These are phyloP conservation scores for Verticillium zaregamsianum DNA, from an alignment of 2,329 filamentous ascomycete genomes.

Conservation along the genomic window DNA sequence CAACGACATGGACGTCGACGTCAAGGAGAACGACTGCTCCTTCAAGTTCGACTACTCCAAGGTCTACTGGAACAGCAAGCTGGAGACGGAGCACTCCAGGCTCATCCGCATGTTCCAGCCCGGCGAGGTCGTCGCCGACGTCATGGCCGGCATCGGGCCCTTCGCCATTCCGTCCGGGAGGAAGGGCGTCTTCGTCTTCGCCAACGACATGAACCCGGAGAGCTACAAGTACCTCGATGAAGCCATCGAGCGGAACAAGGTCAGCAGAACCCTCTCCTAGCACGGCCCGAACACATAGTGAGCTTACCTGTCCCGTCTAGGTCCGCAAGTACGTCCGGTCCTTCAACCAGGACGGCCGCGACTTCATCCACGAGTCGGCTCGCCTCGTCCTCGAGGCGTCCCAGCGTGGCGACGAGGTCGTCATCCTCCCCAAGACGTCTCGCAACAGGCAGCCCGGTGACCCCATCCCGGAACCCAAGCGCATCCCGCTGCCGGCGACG, in stretches of 20 bases:
- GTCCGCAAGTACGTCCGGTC: slow-evolving; percentile 67
- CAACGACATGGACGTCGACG: slow-evolving; percentile 77
- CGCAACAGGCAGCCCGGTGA: slow-evolving; percentile 28
- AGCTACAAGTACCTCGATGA: slow-evolving; percentile 69
- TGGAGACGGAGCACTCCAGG: slow-evolving; percentile 84
- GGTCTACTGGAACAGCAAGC: slow-evolving; percentile 95
- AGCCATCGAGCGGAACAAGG: slow-evolving; percentile 76
- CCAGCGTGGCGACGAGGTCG: slow-evolving; percentile 46
- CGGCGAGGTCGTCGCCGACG: slow-evolving; percentile 88
- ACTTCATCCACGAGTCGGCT: slow-evolving; percentile 72
- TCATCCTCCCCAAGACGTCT: slow-evolving; percentile 44
- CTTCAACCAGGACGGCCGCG: slow-evolving; percentile 76
- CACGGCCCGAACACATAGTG: background rate
- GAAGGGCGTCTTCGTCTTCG: slow-evolving; percentile 88
- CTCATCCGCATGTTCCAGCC: slow-evolving; percentile 71
- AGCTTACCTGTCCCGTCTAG: slow-evolving; percentile 25
- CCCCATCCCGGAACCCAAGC: slow-evolving; percentile 29
- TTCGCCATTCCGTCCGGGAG: slow-evolving; percentile 91
- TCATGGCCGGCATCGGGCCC: slow-evolving; percentile 96
- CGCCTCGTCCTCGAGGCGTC: slow-evolving; percentile 53
- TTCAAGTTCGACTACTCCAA: slow-evolving; percentile 93
- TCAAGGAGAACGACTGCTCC: slow-evolving; percentile 77
- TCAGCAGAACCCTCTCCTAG: slow-evolving; percentile 28
- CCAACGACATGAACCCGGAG: slow-evolving; percentile 94
- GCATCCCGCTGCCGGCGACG: slow-evolving; percentile 60